Conservation (phyloP, 1,139 yeast species). For the Suhomyces chickasaworum region DNA sequence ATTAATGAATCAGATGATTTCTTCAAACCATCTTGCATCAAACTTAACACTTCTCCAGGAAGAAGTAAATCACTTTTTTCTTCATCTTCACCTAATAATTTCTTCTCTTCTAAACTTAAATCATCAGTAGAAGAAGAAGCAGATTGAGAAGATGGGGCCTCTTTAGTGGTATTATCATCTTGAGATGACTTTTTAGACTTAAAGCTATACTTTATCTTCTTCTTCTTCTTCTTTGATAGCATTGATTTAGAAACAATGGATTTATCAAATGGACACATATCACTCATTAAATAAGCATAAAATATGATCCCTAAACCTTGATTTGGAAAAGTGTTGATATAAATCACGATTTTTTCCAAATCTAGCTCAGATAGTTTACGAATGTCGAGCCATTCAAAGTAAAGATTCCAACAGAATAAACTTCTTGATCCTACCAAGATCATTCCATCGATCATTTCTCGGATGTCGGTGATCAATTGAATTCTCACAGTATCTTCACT, state of each 20-base stretch:
- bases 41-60: slow-evolving; percentile 56
- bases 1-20: slow-evolving; percentile 53
- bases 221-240: slow-evolving; percentile 6
- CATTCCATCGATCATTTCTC: slow-evolving; percentile 69
- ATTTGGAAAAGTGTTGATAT: slow-evolving; percentile 56
- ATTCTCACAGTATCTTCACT: slow-evolving; percentile 37
- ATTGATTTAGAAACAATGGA: slow-evolving; percentile 20
- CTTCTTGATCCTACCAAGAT: slow-evolving; percentile 64
- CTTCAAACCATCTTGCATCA: slow-evolving; percentile 56
- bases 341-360: slow-evolving; percentile 46
- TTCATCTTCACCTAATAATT: slow-evolving; percentile 15
- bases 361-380: slow-evolving; percentile 52
- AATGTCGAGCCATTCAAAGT: slow-evolving; percentile 76
- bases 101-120: slow-evolving; percentile 11
- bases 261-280: slow-evolving; percentile 60
- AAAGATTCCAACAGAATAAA: slow-evolving; percentile 70
- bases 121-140: not conserved
- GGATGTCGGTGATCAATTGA: slow-evolving; percentile 43
- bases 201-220: slow-evolving; percentile 3
- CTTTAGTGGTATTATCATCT: not conserved
- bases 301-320: slow-evolving; percentile 67
- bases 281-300: slow-evolving; percentile 63
- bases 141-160: not conserved
- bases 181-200: not conserved
- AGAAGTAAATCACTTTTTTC: slow-evolving; percentile 28